Evolutionary conservation across 2,329 filamentous ascomycete species (phyloP).

Genomic region (Elsinoe necatrix): DNA sequence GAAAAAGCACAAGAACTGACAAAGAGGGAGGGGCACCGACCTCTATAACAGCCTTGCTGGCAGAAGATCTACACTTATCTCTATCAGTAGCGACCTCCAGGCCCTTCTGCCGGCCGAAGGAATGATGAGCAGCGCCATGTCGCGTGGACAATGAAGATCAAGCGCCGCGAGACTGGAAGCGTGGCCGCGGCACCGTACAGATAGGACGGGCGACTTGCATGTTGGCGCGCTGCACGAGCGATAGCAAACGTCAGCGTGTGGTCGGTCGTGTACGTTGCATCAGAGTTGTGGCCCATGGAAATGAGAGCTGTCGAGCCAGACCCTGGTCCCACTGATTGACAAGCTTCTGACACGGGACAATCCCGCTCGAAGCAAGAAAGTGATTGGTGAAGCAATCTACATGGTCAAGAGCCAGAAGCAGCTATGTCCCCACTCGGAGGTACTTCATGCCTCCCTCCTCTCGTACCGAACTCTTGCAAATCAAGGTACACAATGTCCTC

Average conservation of each 20-base stretch:
- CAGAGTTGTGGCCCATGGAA: background rate
- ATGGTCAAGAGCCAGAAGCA: background rate
- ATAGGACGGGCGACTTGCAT: background rate
- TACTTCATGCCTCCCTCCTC: background rate
- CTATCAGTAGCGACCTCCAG: background rate
- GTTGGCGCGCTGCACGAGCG: background rate
- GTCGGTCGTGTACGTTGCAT: background rate
- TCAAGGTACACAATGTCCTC: background rate
- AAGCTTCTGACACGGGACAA: background rate
- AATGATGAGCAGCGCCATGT: background rate
- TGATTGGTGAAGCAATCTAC: constrained; percentile 9
- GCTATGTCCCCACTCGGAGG: constrained; percentile 3
- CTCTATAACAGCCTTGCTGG: background rate
- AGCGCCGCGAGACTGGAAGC: background rate
- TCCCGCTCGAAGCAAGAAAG: background rate
- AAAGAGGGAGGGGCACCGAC: background rate
- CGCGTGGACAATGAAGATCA: constrained; percentile 4
- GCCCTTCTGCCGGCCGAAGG: background rate
- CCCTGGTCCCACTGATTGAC: background rate
- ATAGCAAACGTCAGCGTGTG: background rate
- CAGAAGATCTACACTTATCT: background rate
- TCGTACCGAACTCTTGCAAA: background rate
- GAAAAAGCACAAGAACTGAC: background rate
- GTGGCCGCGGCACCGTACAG: background rate
- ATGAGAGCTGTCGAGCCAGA: constrained; percentile 5